Base-by-base conservation (phyloP, 257 asterid species). In the Solanum appendiculatum region DNA sequence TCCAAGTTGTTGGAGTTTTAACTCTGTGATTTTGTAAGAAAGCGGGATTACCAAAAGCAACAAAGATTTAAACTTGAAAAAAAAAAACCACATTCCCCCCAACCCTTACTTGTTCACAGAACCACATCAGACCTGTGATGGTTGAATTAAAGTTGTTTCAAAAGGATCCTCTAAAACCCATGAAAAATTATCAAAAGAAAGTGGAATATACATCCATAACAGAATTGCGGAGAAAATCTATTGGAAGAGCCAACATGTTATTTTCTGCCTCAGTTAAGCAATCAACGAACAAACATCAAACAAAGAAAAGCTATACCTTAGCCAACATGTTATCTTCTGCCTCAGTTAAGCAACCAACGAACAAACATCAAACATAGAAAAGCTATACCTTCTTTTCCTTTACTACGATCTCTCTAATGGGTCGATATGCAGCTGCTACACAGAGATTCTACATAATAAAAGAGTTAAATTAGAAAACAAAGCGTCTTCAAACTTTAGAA, bases 391-490 rank as follows among this genome's bases (percentile, higher is more conserved):
- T 92, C 88, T 94, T 95, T 89, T 96, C 98, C 84, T 94, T 93
- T 84, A 92, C 97, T 90, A 95, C 87, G 40, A 96, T 90, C 89
- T 94, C 98, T 90, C 98, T 91, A 44, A 96, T 94, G 18, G 98
- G 98, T 74, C 96, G 90, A 88, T 96, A 97, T 21, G 99, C 99
- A 86, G 98, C 99, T 15, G 98, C 88, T 81, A 94, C 96, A 51
- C 98, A 95, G 82, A 96, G 90, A 91, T 95, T 95, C 98, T 96
- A 93, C 84, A 87, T 86, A 42, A 73, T 83, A 87, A 9, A 27
- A 3, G 69, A 73, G 13, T 9, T 46, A 58, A 77, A 58, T n/a
- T 60, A 18, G n/a, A 42, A 9, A 42, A 42, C 13, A 42, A 42
- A 77, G 86, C 25, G 64, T 60, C 84, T 83, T 10, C 42, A 14